These are phyloP conservation scores for Poteriospumella lacustris DNA, from an alignment of 108 stramenopile genomes.

Conservation along the genomic window DNA sequence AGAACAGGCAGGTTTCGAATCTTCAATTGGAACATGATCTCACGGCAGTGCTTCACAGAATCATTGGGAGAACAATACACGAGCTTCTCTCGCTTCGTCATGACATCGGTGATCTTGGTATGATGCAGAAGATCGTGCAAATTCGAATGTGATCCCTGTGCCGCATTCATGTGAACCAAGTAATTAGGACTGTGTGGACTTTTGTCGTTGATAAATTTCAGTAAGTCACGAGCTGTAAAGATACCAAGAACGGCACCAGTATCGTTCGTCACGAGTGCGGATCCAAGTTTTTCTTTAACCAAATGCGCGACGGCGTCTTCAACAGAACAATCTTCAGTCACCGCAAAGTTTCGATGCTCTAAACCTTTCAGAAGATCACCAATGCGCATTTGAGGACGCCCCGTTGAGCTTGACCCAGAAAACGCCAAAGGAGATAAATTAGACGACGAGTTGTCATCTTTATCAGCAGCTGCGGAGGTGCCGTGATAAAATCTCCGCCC, in stretches of 20 bases:
- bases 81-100: neutral
- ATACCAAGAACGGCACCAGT: too few relatives aligned
- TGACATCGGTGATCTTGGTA: neutral
- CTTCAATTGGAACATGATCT: conserved; percentile 74
- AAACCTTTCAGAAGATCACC: neutral
- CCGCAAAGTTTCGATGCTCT: neutral
- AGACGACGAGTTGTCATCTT: too few relatives aligned
- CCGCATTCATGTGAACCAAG: too few relatives aligned
- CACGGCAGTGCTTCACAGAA: conserved; percentile 47
- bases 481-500: too few relatives aligned
- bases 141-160: too few relatives aligned
- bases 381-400: neutral
- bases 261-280: neutral
- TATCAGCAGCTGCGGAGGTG: too few relatives aligned
- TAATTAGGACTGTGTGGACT: too few relatives aligned
- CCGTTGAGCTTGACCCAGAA: too few relatives aligned
- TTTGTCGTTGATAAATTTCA: too few relatives aligned
- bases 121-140: neutral
- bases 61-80: conserved; percentile 13
- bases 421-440: too few relatives aligned
- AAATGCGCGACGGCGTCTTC: neutral
- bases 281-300: neutral
- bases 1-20: conserved; percentile 85
- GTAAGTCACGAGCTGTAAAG: too few relatives aligned
- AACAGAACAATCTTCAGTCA: neutral